These are phyloP conservation scores for Polygonum aviculare DNA, from an alignment of 148 eudicot genomes.

Conservation along the genomic window DNA sequence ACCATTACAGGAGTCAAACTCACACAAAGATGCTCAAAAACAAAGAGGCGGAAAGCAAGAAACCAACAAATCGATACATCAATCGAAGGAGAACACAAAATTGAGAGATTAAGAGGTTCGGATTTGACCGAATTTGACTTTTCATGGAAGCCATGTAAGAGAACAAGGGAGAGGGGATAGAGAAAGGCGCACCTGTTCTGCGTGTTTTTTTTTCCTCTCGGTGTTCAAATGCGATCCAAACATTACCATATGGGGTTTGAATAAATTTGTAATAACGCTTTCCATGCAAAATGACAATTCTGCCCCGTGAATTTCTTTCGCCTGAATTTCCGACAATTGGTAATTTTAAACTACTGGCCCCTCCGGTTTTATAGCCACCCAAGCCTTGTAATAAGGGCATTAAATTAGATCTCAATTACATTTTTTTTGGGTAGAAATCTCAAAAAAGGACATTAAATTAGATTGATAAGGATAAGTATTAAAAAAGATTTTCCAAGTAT, in stretches of 20 bases:
- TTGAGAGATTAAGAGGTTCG: not conserved
- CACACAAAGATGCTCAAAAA: not conserved
- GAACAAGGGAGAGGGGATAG: not conserved
- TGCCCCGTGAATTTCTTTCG: not conserved
- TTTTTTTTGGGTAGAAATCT: too few species aligned
- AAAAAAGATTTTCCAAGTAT: too few species aligned
- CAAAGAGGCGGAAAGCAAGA: not conserved
- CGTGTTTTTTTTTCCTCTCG: not conserved
- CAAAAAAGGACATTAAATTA: too few species aligned
- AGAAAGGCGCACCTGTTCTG: constrained; percentile 4
- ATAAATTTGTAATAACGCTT: not conserved
- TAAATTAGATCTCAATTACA: too few species aligned
- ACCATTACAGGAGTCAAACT: not conserved
- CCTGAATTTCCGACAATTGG: not conserved
- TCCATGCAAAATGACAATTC: not conserved
- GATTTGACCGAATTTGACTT: not conserved
- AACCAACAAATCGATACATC: not conserved
- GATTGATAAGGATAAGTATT: too few species aligned
- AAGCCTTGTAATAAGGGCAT: too few species aligned
- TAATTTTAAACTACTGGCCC: not conserved
- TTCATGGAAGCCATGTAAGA: not conserved
- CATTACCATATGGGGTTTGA: not conserved
- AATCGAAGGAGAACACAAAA: not conserved
- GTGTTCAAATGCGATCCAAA: not conserved
- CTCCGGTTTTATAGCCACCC: too few species aligned